phyloP scores from a whole-genome alignment of 768 basidiomycete species.

The Coprinopsis cinerea region DNA sequence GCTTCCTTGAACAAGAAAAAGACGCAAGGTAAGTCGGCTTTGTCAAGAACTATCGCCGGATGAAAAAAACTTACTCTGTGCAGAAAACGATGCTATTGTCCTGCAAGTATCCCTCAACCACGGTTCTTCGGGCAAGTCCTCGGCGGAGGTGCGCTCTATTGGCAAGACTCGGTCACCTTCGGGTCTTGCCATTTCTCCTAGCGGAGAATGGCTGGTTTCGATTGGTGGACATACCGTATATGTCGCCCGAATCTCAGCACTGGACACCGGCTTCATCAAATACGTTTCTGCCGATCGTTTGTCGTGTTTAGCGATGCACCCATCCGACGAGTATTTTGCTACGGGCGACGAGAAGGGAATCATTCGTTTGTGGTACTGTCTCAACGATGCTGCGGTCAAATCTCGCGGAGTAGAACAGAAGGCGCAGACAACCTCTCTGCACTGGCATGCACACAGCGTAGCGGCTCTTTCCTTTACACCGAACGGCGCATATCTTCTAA shows the following conservation, averaged over 20 bases:
- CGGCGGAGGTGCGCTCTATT: conserved; percentile 47
- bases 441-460: conserved; percentile 97
- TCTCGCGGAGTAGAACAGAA: conserved; percentile 66
- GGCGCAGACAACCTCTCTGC: conserved; percentile 78
- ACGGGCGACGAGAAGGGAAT: conserved; percentile 86
- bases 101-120: conserved; percentile 58
- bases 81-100: conserved; percentile 53
- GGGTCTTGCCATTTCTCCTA: conserved; percentile 67
- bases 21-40: conserved; percentile 23
- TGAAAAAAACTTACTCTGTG: conserved; percentile 12
- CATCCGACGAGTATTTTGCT: conserved; percentile 88
- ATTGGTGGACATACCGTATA: conserved; percentile 75
- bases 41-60: neutral
- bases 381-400: conserved; percentile 52
- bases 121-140: conserved; percentile 35
- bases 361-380: conserved; percentile 90
- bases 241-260: conserved; percentile 52
- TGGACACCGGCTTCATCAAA: conserved; percentile 69
- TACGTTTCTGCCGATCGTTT: conserved; percentile 75
- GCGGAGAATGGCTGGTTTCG: conserved; percentile 73
- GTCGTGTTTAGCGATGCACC: conserved; percentile 85
- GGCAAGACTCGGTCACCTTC: conserved; percentile 64
- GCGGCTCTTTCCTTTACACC: conserved; percentile 80
- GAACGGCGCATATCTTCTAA: conserved; percentile 89
- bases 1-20: conserved; percentile 47